Evolutionary conservation across 768 basidiomycete genomes (phyloP).

Genomic region (Gloeopeniophorella convolvens): DNA sequence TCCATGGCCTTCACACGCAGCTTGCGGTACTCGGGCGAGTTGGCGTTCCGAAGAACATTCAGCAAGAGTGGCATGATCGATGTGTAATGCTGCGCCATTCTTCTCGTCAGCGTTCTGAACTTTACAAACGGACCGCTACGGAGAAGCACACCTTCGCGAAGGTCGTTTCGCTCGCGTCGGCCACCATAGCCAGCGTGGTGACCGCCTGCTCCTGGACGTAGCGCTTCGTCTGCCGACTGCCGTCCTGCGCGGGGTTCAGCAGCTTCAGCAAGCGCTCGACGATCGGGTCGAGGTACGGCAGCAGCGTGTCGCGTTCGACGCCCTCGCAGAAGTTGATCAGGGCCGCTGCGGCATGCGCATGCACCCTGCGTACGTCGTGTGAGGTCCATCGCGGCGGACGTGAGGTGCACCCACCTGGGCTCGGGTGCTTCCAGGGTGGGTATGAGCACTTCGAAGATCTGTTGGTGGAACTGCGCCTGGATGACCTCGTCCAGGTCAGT

Average conservation of each 20-base stretch:
- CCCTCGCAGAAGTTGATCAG: slow-evolving; percentile 91
- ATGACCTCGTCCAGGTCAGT: slow-evolving; percentile 83
- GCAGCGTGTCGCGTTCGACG: slow-evolving; percentile 62
- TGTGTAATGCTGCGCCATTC: slow-evolving; percentile 51
- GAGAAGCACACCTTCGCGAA: slow-evolving; percentile 55
- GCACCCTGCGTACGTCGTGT: no score
- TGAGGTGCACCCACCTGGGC: slow-evolving; percentile 53
- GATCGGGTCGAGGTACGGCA: slow-evolving; percentile 75
- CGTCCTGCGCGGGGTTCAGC: slow-evolving; percentile 42
- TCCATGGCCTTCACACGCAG: slow-evolving; percentile 85
- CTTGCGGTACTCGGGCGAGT: slow-evolving; percentile 57
- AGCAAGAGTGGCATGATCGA: slow-evolving; percentile 78
- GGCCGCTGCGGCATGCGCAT: slow-evolving; percentile 81
- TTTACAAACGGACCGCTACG: neutral
- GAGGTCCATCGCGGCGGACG: no score
- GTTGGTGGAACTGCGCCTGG: slow-evolving; percentile 62
- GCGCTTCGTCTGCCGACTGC: slow-evolving; percentile 38
- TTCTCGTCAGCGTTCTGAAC: neutral
- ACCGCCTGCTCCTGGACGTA: slow-evolving; percentile 88
- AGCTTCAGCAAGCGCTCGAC: slow-evolving; percentile 66
- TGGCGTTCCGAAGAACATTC: slow-evolving; percentile 68
- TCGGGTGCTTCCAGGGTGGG: slow-evolving; percentile 71
- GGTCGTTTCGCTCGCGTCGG: slow-evolving; percentile 72
- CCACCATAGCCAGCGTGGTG: slow-evolving; percentile 85
- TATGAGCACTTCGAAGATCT: slow-evolving; percentile 65